These are phyloP conservation scores for Trichoderma arundinaceum DNA, from an alignment of 2,329 filamentous ascomycete genomes.

Conservation along the genomic window DNA sequence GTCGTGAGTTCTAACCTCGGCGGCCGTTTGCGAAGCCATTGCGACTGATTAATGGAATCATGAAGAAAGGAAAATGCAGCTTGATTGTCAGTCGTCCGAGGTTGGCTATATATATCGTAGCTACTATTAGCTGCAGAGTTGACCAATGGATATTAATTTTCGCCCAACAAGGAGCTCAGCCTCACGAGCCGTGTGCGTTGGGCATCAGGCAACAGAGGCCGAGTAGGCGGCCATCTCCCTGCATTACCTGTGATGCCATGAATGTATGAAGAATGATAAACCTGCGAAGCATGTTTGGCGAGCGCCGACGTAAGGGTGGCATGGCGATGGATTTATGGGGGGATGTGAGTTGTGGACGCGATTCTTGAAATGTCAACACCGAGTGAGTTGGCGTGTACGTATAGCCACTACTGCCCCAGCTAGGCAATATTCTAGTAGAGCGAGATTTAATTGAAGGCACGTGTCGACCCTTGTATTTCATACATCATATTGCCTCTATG, in stretches of 20 bases:
- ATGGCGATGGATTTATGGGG: too few species aligned
- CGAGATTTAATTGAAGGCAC: too few species aligned
- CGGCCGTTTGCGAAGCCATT: neutral
- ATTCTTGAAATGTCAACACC: too few species aligned
- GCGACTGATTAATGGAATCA: neutral
- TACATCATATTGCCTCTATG: neutral
- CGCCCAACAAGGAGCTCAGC: neutral
- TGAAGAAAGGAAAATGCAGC: too few species aligned
- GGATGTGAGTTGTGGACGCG: too few species aligned
- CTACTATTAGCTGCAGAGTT: neutral
- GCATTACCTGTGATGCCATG: neutral
- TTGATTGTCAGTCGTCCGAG: neutral
- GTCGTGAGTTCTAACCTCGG: neutral
- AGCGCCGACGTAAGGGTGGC: neutral
- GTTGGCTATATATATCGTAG: neutral
- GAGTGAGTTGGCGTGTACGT: neutral
- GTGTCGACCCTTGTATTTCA: neutral
- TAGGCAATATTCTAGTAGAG: too few species aligned
- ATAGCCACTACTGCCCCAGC: too few species aligned
- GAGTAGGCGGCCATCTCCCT: neutral
- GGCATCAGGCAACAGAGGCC: neutral
- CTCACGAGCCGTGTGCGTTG: neutral
- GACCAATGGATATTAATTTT: neutral
- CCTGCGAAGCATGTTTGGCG: neutral
- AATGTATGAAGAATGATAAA: neutral